Evolutionary conservation across 192 early-diverging fungal species (phyloP).

Genomic region (Gigaspora rosea): DNA sequence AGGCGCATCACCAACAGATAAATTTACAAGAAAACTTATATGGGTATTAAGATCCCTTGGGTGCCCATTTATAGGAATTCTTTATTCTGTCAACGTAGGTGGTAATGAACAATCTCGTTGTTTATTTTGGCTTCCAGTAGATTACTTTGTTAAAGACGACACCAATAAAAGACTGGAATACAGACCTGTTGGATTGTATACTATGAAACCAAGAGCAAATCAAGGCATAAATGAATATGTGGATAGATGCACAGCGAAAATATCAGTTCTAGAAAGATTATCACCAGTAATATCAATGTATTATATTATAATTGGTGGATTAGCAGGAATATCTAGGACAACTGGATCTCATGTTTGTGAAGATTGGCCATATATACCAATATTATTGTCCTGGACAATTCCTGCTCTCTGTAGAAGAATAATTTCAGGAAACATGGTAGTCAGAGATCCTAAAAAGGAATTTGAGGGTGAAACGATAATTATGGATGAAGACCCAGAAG

Average conservation of each 20-base stretch:
- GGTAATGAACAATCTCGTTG: background rate
- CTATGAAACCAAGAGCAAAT: too few relatives aligned
- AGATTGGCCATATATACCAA: constrained; percentile 16
- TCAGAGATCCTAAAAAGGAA: background rate
- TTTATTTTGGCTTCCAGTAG: background rate
- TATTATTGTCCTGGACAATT: constrained; percentile 7
- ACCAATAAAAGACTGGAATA: background rate
- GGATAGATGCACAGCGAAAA: background rate
- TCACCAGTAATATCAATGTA: constrained; percentile 6
- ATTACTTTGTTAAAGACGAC: background rate
- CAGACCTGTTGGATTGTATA: background rate
- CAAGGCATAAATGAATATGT: background rate
- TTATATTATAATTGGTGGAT: background rate
- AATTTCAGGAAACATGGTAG: background rate
- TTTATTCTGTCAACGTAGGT: background rate
- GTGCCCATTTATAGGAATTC: background rate
- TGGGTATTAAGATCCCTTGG: background rate
- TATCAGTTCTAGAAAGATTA: constrained; percentile 18
- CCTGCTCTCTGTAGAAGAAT: background rate
- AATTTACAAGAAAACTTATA: background rate
- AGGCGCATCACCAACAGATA: background rate
- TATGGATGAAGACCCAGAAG: background rate
- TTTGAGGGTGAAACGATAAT: background rate
- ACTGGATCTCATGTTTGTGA: background rate
- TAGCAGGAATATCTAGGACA: background rate